Evolutionary conservation across 2,329 filamentous ascomycete species (phyloP), one percentile per base, ranked within the genome.

Genomic region (Cytospora mali): DNA sequence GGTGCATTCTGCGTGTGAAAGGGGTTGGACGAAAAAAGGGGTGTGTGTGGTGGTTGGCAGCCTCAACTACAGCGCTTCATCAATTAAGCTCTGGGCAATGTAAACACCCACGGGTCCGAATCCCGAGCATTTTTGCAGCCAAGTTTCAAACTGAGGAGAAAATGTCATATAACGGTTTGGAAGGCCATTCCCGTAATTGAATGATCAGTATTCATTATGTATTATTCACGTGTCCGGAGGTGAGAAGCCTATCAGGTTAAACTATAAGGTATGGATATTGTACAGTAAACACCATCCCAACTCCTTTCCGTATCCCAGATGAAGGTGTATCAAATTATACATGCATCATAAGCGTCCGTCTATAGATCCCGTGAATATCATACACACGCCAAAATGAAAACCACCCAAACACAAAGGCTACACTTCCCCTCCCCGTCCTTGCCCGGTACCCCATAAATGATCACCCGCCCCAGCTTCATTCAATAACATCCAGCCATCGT

Each of bases 401-500:
- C 16, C 39, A 42, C n/a, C 13, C 14, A 16, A 14, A 25, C 53
- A 23, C 3, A n/a, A 25, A 6, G 13, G 13, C 21, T 62, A 55
- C 16, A 54, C 48, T 39, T 21, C 54, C 3, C 54, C 55, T 27
- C 29, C 27, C 48, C 59, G 42, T 46, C 42, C 33, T 42, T n/a
- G 48, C 6, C 33, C 60, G 14, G 51, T 50, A 14, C 55, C 48
- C 51, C 56, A 62, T 21, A 39, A 10, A 11, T 9, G 14, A n/a
- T 42, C 51, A 18, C 7, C 46, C 14, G 18, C 25, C 9, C 35
- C 60, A 23, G 31, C 52, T 49, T 57, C 63, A 10, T 56, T 62
- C 55, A 65, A 54, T 31, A 62, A 42, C 63, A 62, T 65, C 63
- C 63, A 65, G 56, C 60, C 59, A 9, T 59, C 52, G 6, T 62